Conservation (phyloP, 208 protist species). For the Leishmania major region DNA sequence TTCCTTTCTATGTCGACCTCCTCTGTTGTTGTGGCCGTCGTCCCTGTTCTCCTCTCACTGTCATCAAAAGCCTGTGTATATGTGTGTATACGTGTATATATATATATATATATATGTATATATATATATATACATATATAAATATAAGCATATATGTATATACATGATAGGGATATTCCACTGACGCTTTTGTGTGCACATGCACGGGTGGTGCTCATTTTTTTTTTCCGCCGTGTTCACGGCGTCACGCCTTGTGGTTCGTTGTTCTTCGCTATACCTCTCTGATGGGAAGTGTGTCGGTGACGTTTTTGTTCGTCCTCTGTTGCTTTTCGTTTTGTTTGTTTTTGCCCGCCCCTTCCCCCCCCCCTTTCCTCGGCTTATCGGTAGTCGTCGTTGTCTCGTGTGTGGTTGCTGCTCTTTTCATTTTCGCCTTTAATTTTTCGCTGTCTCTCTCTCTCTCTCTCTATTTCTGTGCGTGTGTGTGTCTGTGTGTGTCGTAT, state of each 20-base stretch:
- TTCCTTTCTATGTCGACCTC: too few species aligned
- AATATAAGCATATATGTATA: not conserved
- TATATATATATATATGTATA: not conserved
- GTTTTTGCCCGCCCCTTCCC: not conserved
- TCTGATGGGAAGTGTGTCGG: too few species aligned
- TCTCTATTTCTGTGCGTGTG: too few species aligned
- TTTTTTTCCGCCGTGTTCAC: not conserved
- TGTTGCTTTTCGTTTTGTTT: not conserved
- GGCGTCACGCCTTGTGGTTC: not conserved
- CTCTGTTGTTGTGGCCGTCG: not conserved
- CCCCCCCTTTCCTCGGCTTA: not conserved
- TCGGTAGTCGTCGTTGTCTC: not conserved
- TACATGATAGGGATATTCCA: not conserved
- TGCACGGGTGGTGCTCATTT: not conserved
- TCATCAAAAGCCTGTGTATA: not conserved
- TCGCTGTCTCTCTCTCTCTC: not conserved
- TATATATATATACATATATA: not conserved
- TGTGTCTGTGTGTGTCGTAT: not conserved
- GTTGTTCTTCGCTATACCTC: not conserved
- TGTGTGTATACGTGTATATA: not conserved
- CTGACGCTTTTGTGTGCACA: not conserved
- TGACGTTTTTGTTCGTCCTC: not conserved
- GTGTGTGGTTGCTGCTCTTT: not conserved
- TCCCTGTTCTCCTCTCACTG: not conserved
- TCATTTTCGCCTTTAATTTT: not conserved